A percentile compares a stretch with the other conserved stretches of the same genome.
phyloP scores from a whole-genome alignment of 1,139 yeast genomes.

The Debaryomycetaceae sp. region DNA sequence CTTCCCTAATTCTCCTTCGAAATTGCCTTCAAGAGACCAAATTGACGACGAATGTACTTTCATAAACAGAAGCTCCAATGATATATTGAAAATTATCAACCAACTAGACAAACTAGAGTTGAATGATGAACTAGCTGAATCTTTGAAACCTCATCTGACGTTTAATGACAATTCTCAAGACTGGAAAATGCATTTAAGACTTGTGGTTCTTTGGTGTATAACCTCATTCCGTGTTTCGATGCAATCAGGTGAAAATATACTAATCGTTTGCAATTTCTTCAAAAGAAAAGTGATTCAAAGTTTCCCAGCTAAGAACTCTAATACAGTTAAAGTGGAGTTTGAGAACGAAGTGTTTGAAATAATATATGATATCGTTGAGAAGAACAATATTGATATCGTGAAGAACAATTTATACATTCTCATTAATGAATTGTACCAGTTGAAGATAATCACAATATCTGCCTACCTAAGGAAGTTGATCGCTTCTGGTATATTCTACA shows the following conservation, averaged over 20 bases:
- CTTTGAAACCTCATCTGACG: slow-evolving; percentile 22
- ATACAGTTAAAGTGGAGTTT: slow-evolving; percentile 37
- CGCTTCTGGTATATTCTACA: slow-evolving; percentile 76
- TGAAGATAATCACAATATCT: slow-evolving; percentile 55
- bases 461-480: slow-evolving; percentile 73
- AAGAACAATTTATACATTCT: slow-evolving; percentile 44
- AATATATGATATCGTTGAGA: slow-evolving; percentile 44
- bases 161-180: slow-evolving; percentile 2
- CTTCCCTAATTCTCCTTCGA: not conserved
- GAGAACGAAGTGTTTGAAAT: slow-evolving; percentile 49
- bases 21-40: not conserved
- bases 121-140: slow-evolving; percentile 26
- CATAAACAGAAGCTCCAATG: slow-evolving; percentile 30
- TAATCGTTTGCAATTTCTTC: slow-evolving; percentile 38
- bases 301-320: slow-evolving; percentile 18
- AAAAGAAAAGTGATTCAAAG: slow-evolving; percentile 29
- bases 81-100: slow-evolving; percentile 28
- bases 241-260: slow-evolving; percentile 28
- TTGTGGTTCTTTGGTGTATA: slow-evolving; percentile 49
- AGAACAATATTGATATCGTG: slow-evolving; percentile 18
- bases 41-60: slow-evolving; percentile 10
- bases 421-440: slow-evolving; percentile 51
- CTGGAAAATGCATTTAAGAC: slow-evolving; percentile 41
- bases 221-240: slow-evolving; percentile 33
- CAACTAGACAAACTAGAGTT: slow-evolving; percentile 32